Percentiles rank a stretch among this genome's conserved stretches.
phyloP scores from a whole-genome alignment of 352 stramenopile genomes.

The Globisporangium irregulare region DNA sequence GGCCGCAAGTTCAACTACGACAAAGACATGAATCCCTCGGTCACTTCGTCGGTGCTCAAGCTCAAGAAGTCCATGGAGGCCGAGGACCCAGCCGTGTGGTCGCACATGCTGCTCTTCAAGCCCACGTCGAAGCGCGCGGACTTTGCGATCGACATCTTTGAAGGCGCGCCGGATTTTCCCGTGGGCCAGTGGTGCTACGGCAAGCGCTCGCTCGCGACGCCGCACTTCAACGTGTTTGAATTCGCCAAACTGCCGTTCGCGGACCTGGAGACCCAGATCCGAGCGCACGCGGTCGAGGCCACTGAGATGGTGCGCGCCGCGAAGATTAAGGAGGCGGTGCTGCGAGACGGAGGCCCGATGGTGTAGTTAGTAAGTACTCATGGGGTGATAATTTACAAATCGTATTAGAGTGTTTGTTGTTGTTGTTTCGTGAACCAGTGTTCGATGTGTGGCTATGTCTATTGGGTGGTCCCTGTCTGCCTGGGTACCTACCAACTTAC shows the following conservation, averaged over 20 bases:
- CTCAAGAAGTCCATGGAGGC: slow-evolving; percentile 19
- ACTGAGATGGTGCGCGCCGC: slow-evolving; percentile 12
- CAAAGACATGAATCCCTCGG: not conserved
- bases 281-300: slow-evolving; percentile 28
- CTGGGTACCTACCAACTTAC: not conserved
- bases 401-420: not conserved
- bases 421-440: not conserved
- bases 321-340: not conserved
- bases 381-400: not conserved
- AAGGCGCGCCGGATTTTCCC: slow-evolving; percentile 30
- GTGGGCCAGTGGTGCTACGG: slow-evolving; percentile 60
- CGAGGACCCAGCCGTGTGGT: slow-evolving; percentile 57
- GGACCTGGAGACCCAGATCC: slow-evolving; percentile 24
- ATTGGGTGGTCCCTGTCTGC: not conserved
- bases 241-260: slow-evolving; percentile 27
- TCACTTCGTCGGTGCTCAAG: not conserved
- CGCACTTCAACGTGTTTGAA: slow-evolving; percentile 29
- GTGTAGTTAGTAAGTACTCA: not conserved
- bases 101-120: slow-evolving; percentile 63
- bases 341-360: not conserved
- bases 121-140: slow-evolving; percentile 33
- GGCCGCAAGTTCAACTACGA: slow-evolving; percentile 19
- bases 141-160: slow-evolving; percentile 56
- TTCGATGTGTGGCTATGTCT: not conserved
- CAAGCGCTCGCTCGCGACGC: slow-evolving; percentile 27